Conservation (phyloP, 352 stramenopile genomes). For the Phytophthora quininea region DNA sequence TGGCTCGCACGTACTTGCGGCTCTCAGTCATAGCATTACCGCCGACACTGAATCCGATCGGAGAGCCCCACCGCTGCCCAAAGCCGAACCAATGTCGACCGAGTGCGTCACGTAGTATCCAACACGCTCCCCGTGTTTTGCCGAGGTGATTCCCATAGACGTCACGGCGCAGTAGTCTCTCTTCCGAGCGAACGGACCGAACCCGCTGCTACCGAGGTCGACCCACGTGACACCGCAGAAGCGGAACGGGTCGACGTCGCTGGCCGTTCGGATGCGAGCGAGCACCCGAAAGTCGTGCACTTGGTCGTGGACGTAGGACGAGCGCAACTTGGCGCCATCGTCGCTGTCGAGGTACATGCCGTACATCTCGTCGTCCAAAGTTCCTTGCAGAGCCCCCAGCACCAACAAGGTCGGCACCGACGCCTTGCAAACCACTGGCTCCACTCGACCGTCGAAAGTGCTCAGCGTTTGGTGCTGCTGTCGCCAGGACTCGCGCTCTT, state of each 20-base stretch:
- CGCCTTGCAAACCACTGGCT: conserved; percentile 25
- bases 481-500: conserved; percentile 37
- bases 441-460: conserved; percentile 21
- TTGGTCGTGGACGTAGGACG: conserved; percentile 50
- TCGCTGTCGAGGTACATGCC: conserved; percentile 43
- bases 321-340: conserved; percentile 40
- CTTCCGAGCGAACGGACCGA: conserved; percentile 31
- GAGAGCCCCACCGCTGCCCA: conserved; percentile 18
- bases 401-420: conserved; percentile 39
- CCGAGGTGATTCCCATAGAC: conserved; percentile 36
- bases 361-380: conserved; percentile 65
- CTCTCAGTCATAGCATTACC: background rate
- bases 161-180: conserved; percentile 41
- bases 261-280: conserved; percentile 35
- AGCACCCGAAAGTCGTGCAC: conserved; percentile 45
- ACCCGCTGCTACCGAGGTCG: conserved; percentile 32
- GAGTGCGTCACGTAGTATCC: conserved; percentile 52
- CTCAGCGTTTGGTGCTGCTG: conserved; percentile 30
- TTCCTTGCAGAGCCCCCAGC: conserved; percentile 52
- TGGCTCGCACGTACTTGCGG: conserved; percentile 35
- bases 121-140: conserved; percentile 35
- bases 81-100: conserved; percentile 34
- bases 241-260: conserved; percentile 39
- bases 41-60: conserved; percentile 14
- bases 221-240: conserved; percentile 45